These are phyloP conservation scores for Xylaria arbuscula DNA, from an alignment of 2,329 filamentous ascomycete genomes.

Conservation along the genomic window DNA sequence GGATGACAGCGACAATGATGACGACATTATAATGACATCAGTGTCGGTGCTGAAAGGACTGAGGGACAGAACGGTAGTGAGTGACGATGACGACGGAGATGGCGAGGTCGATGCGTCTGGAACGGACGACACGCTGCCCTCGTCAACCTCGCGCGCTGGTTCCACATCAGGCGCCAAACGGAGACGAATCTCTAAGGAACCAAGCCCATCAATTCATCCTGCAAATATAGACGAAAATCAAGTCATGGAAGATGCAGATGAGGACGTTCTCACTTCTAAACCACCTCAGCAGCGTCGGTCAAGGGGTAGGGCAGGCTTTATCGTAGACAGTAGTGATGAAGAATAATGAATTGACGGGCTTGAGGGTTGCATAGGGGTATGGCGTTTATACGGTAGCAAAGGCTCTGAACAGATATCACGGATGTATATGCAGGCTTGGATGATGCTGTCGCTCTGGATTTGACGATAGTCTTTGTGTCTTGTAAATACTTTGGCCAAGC, in stretches of 20 bases:
- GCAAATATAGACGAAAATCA: slow-evolving; percentile 37
- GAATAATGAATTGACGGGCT: slow-evolving; percentile 51
- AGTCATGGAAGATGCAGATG: slow-evolving; percentile 46
- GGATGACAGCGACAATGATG: slow-evolving; percentile 50
- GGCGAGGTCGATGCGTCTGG: slow-evolving; percentile 45
- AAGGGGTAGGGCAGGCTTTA: slow-evolving; percentile 64
- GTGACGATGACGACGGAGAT: slow-evolving; percentile 36
- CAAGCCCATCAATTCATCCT: slow-evolving; percentile 32
- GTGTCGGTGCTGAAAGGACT: slow-evolving; percentile 34
- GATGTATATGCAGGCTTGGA: slow-evolving; percentile 18
- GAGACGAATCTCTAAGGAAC: slow-evolving; percentile 46
- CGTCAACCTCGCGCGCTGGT: slow-evolving; percentile 52
- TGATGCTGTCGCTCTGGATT: not conserved
- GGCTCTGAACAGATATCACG: not conserved
- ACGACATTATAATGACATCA: slow-evolving; percentile 44
- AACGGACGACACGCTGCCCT: slow-evolving; percentile 54
- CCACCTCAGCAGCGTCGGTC: slow-evolving; percentile 54
- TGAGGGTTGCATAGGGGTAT: slow-evolving; percentile 36
- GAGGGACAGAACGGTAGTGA: slow-evolving; percentile 7
- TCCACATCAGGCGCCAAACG: slow-evolving; percentile 44
- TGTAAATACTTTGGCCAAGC: not conserved
- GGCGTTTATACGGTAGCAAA: slow-evolving; percentile 35
- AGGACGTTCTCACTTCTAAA: slow-evolving; percentile 54
- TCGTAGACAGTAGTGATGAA: slow-evolving; percentile 70
- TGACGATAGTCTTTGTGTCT: slow-evolving; percentile 5